Percentiles rank a stretch among this genome's conserved stretches.
Conservation (phyloP, 495 filamentous ascomycete species). For the Aspergillus leporis region DNA sequence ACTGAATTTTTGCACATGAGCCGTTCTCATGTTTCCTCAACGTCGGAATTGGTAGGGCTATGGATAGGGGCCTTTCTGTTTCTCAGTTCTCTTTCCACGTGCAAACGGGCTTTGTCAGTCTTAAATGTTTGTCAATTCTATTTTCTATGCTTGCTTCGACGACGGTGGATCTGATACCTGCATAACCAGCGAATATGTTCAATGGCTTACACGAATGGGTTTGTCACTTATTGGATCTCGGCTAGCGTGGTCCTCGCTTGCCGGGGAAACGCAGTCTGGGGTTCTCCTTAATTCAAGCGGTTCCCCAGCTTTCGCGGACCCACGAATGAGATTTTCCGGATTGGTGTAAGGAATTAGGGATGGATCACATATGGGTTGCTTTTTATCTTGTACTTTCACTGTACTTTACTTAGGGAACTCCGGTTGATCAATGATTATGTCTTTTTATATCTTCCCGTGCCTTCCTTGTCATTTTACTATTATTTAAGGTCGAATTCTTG, state of each 20-base stretch:
- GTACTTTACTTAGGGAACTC: slow-evolving; percentile 6
- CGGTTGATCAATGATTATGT: slow-evolving; percentile 10
- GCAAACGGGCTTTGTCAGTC: neutral
- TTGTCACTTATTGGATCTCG: slow-evolving; percentile 3
- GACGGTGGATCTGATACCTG: neutral
- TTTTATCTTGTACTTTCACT: slow-evolving; percentile 11
- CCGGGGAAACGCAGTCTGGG: neutral
- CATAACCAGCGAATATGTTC: slow-evolving; percentile 4
- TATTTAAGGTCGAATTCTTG: neutral
- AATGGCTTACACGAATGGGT: slow-evolving; percentile 6
- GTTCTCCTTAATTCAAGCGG: neutral
- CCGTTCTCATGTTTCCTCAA: neutral
- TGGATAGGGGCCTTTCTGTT: slow-evolving; percentile 11
- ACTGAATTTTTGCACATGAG: slow-evolving; percentile 1
- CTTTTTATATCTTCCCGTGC: neutral
- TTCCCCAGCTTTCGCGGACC: slow-evolving; percentile 11
- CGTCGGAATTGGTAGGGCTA: neutral
- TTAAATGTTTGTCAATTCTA: slow-evolving; percentile 5
- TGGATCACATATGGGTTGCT: slow-evolving; percentile 1
- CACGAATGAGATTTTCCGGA: slow-evolving; percentile 9
- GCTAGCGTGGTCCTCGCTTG: neutral
- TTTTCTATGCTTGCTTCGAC: slow-evolving; percentile 10
- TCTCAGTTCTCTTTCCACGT: slow-evolving; percentile 9
- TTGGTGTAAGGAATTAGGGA: slow-evolving; percentile 15
- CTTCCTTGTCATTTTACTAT: neutral